Conservation (phyloP, 192 early-diverging fungal species). For the Linnemannia hyalina region DNA sequence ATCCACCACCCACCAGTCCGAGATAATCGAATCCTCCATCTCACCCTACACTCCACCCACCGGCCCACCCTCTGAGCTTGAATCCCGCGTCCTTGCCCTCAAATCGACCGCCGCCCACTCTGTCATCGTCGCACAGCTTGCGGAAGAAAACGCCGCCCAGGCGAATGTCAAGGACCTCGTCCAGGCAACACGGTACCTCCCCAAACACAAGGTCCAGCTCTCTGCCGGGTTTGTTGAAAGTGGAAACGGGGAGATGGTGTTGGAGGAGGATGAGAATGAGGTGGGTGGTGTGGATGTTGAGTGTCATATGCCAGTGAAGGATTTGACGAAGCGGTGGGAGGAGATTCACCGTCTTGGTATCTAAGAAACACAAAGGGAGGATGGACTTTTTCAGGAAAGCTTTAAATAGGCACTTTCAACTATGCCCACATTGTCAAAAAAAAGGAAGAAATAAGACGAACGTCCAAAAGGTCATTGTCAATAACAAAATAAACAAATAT, state of each 20-base stretch:
- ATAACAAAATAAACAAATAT: neutral
- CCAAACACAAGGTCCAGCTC: slow-evolving; percentile 1
- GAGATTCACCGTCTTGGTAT: slow-evolving; percentile 37
- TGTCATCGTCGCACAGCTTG: neutral
- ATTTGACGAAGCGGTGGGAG: slow-evolving; percentile 49
- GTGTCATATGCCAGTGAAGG: slow-evolving; percentile 36
- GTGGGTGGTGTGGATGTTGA: slow-evolving; percentile 31
- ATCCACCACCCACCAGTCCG: neutral
- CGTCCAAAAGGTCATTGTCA: neutral
- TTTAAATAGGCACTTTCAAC: neutral
- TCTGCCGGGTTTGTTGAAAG: neutral
- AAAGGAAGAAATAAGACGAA: neutral
- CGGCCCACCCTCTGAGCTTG: slow-evolving; percentile 9
- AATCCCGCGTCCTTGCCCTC: slow-evolving; percentile 10
- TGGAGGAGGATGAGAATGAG: slow-evolving; percentile 2
- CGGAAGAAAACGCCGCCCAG: neutral
- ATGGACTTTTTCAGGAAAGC: neutral
- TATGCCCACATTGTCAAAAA: neutral
- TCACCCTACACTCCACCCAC: neutral
- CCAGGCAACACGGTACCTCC: slow-evolving; percentile 26
- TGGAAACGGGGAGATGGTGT: neutral
- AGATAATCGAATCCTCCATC: neutral
- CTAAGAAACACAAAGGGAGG: neutral
- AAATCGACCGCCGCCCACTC: slow-evolving; percentile 6
- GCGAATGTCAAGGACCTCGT: slow-evolving; percentile 22